phyloP scores from a whole-genome alignment of 1,284 basidiomycete genomes.

The Cutaneotrichosporon mucoides region DNA sequence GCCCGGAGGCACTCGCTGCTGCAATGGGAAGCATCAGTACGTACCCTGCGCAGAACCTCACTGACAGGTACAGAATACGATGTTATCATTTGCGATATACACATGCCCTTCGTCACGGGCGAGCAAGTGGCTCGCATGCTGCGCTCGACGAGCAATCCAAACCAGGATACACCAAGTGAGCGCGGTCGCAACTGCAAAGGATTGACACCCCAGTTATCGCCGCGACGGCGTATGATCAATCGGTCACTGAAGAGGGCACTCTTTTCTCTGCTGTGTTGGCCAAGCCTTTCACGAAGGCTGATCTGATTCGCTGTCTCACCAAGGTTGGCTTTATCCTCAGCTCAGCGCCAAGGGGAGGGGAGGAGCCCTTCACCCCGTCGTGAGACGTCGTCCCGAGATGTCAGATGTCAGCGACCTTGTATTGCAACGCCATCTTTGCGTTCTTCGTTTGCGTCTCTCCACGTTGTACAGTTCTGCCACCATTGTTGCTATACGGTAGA shows the following conservation, averaged over 20 bases:
- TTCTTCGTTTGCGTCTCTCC: too few relatives aligned
- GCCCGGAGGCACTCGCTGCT: slow-evolving; percentile 91
- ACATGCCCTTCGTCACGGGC: slow-evolving; percentile 46
- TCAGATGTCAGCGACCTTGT: too few relatives aligned
- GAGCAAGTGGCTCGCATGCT: slow-evolving; percentile 51
- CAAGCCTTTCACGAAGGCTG: slow-evolving; percentile 82
- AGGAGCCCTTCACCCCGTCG: neutral
- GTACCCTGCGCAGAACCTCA: slow-evolving; percentile 30
- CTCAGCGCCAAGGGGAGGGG: neutral
- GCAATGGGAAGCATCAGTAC: slow-evolving; percentile 93
- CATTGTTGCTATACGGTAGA: neutral
- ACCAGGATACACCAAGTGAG: slow-evolving; percentile 48
- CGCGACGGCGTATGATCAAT: slow-evolving; percentile 50
- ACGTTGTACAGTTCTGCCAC: neutral
- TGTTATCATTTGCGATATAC: slow-evolving; percentile 52
- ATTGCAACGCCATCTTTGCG: too few relatives aligned
- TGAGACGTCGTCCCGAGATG: neutral
- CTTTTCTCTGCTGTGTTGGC: slow-evolving; percentile 79
- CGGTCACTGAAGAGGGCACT: slow-evolving; percentile 74
- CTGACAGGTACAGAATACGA: slow-evolving; percentile 48
- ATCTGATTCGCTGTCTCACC: slow-evolving; percentile 71
- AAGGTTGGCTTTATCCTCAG: slow-evolving; percentile 64
- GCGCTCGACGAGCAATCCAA: slow-evolving; percentile 48
- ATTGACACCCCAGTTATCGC: slow-evolving; percentile 53
- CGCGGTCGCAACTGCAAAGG: neutral